Evolutionary conservation across 371 early-diverging fungal species (phyloP), one percentile per base, ranked within the genome.

Genomic region (Mucor plumbeus): DNA sequence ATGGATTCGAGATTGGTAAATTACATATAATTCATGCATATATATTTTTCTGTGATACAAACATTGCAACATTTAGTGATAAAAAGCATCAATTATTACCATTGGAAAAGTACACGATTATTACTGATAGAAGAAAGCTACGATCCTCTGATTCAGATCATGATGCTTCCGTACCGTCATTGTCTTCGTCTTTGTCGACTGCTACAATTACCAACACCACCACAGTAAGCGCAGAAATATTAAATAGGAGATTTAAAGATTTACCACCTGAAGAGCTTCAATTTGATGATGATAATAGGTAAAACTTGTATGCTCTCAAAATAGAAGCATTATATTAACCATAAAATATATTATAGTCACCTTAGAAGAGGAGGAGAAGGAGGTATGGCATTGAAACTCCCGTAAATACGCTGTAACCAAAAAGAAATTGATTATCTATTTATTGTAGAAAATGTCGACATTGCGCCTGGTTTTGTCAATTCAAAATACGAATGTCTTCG

Each of bases 401-500:
- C 38, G 50, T 38, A 17, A 1, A 44, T 41, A 33, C 43, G 11
- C 43, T 44, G 6, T 10, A n/a, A 39, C 13, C 21, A 40, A 7
- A 41, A 44, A 44, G 3, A 15, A 5, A 53, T 13, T 8, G 14
- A 7, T n/a, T 0, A 34, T 8, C 13, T 6, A 8, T 15, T 14
- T 15, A 34, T 34, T 0, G 21, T 34, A 55, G 34, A 14, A 35
- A 55, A 55, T 53, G 61, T 61, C 41, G 66, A 66, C 17, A 50
- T 83, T 5, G 77, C 76, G n/a, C 65, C 78, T 19, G 61, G 36
- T 5, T 84, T 76, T 36, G 43, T 68, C 7, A 84, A 84, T 53
- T 65, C 82, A 15, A 74, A 69, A 40, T 81, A 82, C 59, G 82
- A 71, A 63, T 84, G 84, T 34, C 44, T 81, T 26, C 78, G 81